Evolutionary conservation across 2,329 filamentous ascomycete genomes (phyloP), one percentile per base, ranked within the genome.

Genomic region (Trichoderma semiorbis): DNA sequence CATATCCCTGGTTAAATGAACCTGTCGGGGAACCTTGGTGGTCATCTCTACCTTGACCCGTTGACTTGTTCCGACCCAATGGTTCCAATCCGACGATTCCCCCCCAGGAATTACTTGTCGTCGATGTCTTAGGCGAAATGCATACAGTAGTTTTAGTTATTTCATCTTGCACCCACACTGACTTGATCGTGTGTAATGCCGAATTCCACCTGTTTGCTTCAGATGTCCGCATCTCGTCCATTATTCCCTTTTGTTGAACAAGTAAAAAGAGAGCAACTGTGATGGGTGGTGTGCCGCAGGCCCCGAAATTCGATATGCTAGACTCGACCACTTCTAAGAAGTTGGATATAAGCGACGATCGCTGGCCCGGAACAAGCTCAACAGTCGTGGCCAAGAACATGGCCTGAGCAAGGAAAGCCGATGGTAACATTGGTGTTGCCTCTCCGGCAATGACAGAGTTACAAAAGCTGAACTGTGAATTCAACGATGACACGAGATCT

Each of bases 381-480:
- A 69, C 57, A 5, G 67, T 69, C 11, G 67, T 36, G 21, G 67
- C 67, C 11, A 69, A 21, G 14, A 69, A 69, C 67, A 69, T 69
- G 39, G 57, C 67, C 32, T 69, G 67, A 10, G 24, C 30, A 11
- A 69, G 57, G 24, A 69, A 69, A 18, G 67, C 67, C 7, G 67
- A 69, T 10, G 67, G 67, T 21, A 53, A 7, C 26, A 62, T 62
- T 36, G 67, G 67, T 4, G 57, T 62, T 28, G 67, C 55, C 7
- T 61, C 67, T 61, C 55, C 67, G 3, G 67, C 57, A 7, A 69
- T 69, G 21, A 69, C 67, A 21, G 67, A 69, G 47, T 69, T 69
- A 58, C 67, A 69, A 24, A 69, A 69, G 57, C 67, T 53, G 43
- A 69, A 69, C 11, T 69, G 67, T 16, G 67, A 58, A 69, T 62